These are phyloP conservation scores for Colletotrichum sojae DNA, from an alignment of 2,329 filamentous ascomycete genomes.

Conservation along the genomic window DNA sequence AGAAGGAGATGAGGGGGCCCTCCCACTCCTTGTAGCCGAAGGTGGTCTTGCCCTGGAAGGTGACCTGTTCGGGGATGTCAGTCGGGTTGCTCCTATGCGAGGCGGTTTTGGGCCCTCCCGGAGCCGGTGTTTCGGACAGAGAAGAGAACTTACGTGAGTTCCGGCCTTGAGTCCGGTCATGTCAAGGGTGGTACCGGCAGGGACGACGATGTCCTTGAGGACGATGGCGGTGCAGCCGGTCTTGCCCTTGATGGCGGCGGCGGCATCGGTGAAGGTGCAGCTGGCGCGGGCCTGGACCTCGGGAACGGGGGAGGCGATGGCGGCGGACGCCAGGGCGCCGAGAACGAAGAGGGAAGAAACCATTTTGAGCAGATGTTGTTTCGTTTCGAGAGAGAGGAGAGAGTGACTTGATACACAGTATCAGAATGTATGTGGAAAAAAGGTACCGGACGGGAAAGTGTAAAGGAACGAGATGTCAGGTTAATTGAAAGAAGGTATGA, in stretches of 20 bases:
- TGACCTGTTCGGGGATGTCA: constrained; percentile 53
- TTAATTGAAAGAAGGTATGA: constrained; percentile 28
- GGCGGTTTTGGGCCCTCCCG: too few species aligned
- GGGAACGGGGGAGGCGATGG: constrained; percentile 43
- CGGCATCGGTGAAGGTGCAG: constrained; percentile 70
- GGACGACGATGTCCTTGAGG: constrained; percentile 67
- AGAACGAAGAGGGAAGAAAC: constrained; percentile 44
- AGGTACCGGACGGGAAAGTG: neutral
- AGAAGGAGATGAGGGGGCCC: constrained; percentile 74
- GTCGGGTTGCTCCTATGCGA: neutral
- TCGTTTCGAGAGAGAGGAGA: constrained; percentile 26
- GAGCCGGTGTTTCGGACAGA: neutral
- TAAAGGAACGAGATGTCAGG: constrained; percentile 13
- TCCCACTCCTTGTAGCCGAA: constrained; percentile 77
- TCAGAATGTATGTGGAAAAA: constrained; percentile 14
- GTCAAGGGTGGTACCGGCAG: constrained; percentile 71
- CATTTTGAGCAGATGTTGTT: constrained; percentile 25
- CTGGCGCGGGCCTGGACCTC: constrained; percentile 42
- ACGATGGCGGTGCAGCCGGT: constrained; percentile 67
- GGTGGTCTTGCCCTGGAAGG: constrained; percentile 76
- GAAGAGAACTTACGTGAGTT: constrained; percentile 52
- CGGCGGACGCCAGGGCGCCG: constrained; percentile 47
- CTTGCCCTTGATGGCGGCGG: constrained; percentile 63
- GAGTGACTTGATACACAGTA: constrained; percentile 35
- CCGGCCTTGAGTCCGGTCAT: constrained; percentile 65